Conservation (phyloP, 2,329 filamentous ascomycete genomes). For the Mycosphaerella arachidis region DNA sequence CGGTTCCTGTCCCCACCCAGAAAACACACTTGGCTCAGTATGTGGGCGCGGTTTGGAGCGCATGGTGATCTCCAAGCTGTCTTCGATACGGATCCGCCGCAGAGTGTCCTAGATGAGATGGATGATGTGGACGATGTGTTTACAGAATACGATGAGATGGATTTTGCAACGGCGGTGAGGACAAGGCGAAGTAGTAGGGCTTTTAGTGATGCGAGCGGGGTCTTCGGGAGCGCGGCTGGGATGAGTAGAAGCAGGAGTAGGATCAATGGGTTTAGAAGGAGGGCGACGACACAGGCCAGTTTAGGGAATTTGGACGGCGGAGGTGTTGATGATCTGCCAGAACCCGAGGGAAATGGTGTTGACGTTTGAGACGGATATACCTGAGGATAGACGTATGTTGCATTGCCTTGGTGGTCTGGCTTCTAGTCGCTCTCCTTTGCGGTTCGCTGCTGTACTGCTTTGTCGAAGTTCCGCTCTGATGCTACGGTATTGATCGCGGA, state of each 20-base stretch:
- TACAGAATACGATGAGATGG: slow-evolving; percentile 36
- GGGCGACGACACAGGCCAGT: background rate
- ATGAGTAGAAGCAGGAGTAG: slow-evolving; percentile 15
- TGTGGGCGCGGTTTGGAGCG: slow-evolving; percentile 66
- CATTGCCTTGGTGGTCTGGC: no score
- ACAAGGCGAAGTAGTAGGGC: slow-evolving; percentile 26
- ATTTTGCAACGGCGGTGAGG: slow-evolving; percentile 27
- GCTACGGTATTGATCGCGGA: slow-evolving; percentile 4
- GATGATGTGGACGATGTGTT: slow-evolving; percentile 47
- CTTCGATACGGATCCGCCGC: slow-evolving; percentile 66
- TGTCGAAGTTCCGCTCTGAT: background rate
- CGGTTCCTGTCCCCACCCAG: slow-evolving; percentile 33
- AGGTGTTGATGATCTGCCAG: background rate
- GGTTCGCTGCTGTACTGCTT: background rate
- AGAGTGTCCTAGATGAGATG: slow-evolving; percentile 45
- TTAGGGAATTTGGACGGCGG: background rate
- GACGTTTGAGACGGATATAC: no score
- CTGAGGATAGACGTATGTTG: no score
- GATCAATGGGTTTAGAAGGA: slow-evolving; percentile 16
- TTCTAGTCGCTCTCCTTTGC: no score
- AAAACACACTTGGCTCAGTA: slow-evolving; percentile 43
- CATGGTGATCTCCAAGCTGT: slow-evolving; percentile 69
- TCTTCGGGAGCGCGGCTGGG: slow-evolving; percentile 15
- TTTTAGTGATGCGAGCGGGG: slow-evolving; percentile 17
- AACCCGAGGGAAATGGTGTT: background rate